Evolutionary conservation across 2,329 filamentous ascomycete genomes (phyloP), one percentile per base, ranked within the genome.

Genomic region (Apiospora rasikravindrae): DNA sequence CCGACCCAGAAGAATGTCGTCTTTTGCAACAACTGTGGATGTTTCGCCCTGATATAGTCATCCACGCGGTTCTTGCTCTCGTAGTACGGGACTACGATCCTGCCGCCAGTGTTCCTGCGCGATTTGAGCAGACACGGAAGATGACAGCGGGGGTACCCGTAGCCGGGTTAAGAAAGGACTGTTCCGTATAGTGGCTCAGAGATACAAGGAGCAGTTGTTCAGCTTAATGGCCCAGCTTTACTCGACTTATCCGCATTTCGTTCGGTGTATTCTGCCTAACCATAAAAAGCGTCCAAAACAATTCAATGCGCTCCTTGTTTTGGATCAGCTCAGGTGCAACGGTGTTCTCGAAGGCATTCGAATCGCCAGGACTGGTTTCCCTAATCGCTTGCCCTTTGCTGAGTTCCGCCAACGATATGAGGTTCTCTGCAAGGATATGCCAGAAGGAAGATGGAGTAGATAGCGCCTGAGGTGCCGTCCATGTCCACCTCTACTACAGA

Each of bases 331-430:
- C n/a, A 91, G 96, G 70, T 99, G 96, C 84, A 99, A 99, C 81
- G 96, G 96, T 93, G 96, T 99, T 2, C 87, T 99, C n/a, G 96
- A 99, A 84, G 96, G 96, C 74, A 99, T 99, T 79, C 91, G 96
- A 73, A 99, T 99, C 82, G 96, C 96, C 33, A 91, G 96, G 66
- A 99, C 97, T 6, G 96, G 96, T 33, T 99, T 99, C 81, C 96
- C 96, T 69, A 99, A 99, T 80, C 89, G 96, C 76, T 87, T 99
- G 44, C 89, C 94, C 0, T 99, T 99, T 80, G 89, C 93, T 2
- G 97, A 99, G 80, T 99, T 99, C 84, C 91, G 96, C 70, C 94
- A 97, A 78, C 92, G 96, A 74, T 99, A 99, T 81, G 96, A 98
- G 80, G 96, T 99, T 8, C 89, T 99, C 8, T 98, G 96, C 80